These are phyloP conservation scores for Phytophthora vignae DNA, from an alignment of 352 stramenopile species.

Conservation along the genomic window DNA sequence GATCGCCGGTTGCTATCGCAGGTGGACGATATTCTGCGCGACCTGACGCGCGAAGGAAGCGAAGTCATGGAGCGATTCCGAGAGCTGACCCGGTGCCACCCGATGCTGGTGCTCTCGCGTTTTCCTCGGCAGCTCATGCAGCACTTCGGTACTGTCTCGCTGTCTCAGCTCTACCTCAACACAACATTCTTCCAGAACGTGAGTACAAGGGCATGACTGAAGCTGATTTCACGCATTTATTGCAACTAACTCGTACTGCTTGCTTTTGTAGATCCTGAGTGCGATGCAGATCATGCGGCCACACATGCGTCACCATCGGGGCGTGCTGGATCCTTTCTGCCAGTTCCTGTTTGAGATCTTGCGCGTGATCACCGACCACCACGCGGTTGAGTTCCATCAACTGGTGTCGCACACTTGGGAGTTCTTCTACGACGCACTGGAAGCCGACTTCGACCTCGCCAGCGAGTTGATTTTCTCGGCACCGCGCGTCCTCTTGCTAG, in stretches of 20 bases:
- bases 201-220: conserved; percentile 5
- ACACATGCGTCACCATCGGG: conserved; percentile 43
- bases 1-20: conserved; percentile 39
- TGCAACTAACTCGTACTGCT: neutral
- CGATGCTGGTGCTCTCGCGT: conserved; percentile 61
- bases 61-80: conserved; percentile 71
- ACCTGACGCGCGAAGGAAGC: conserved; percentile 49
- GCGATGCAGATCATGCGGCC: conserved; percentile 68
- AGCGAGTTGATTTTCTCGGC: conserved; percentile 51
- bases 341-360: conserved; percentile 78
- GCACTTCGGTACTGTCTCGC: conserved; percentile 61
- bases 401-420: conserved; percentile 59
- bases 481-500: conserved; percentile 45
- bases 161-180: conserved; percentile 79
- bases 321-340: conserved; percentile 44
- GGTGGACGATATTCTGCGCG: conserved; percentile 58
- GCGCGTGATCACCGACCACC: conserved; percentile 65
- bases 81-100: conserved; percentile 62
- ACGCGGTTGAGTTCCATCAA: conserved; percentile 73
- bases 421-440: conserved; percentile 60
- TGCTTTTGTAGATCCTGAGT: conserved; percentile 50
- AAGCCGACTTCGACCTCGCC: conserved; percentile 43
- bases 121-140: conserved; percentile 61
- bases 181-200: conserved; percentile 68
- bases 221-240: neutral